Evolutionary conservation across 106 monocot genomes (phyloP).

Genomic region (Posidonia australis): DNA sequence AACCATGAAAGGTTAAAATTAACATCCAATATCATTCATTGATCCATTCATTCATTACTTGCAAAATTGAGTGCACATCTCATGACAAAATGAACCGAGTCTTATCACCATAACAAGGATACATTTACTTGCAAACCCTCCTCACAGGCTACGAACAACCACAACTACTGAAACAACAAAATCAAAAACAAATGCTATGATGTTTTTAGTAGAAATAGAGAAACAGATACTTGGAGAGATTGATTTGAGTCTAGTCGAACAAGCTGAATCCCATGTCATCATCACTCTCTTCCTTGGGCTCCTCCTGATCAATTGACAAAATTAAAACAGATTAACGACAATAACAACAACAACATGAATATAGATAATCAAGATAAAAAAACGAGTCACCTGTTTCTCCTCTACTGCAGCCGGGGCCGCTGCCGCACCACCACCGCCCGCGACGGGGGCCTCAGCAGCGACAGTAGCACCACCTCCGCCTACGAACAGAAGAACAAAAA

Average conservation of each 20-base stretch:
- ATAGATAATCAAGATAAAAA: not conserved
- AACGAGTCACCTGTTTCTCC: conserved; percentile 33
- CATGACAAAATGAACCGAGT: too few species aligned
- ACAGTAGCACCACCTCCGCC: conserved; percentile 51
- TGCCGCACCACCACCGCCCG: conserved; percentile 27
- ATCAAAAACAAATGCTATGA: too few species aligned
- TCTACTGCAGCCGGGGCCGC: conserved; percentile 32
- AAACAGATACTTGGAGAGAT: too few species aligned
- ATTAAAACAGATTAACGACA: not conserved
- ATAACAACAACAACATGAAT: not conserved
- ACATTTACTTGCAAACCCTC: too few species aligned
- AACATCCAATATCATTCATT: too few species aligned
- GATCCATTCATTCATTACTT: too few species aligned
- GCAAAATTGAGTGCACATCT: too few species aligned
- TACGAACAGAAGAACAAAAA: conserved; percentile 1
- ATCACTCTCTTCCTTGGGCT: conserved; percentile 20
- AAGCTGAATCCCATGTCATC: conserved; percentile 28
- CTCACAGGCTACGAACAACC: too few species aligned
- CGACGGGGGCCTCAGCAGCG: conserved; percentile 28
- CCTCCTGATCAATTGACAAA: conserved; percentile 10
- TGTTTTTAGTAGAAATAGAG: too few species aligned
- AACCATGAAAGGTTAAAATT: too few species aligned
- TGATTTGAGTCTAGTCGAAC: conserved; percentile 9
- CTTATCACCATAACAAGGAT: too few species aligned
- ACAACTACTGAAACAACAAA: too few species aligned